These are phyloP conservation scores for Macadamia integrifolia DNA, from an alignment of 164 flowering plant species.

Conservation along the genomic window DNA sequence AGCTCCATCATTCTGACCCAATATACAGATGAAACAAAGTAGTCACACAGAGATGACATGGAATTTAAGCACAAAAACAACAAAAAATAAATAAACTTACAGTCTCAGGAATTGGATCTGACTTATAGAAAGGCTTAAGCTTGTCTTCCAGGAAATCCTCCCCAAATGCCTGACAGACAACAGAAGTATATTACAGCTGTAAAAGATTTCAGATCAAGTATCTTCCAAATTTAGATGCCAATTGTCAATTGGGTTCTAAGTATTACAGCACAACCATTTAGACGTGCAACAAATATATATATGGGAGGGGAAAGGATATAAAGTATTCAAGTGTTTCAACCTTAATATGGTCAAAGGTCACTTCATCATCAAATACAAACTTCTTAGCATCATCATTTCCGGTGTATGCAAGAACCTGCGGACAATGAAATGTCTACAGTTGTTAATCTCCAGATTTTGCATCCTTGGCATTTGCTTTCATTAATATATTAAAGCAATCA, in stretches of 20 bases:
- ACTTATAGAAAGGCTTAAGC: slow-evolving; percentile 86
- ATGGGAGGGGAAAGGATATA: neutral
- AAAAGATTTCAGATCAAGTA: neutral
- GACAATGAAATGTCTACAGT: slow-evolving; percentile 2
- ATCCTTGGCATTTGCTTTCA: neutral
- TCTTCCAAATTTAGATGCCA: neutral
- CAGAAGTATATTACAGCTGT: neutral
- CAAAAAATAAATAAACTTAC: slow-evolving; percentile 35
- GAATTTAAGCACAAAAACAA: neutral
- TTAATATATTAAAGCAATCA: neutral
- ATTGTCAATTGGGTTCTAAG: neutral
- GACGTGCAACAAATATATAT: too few species aligned
- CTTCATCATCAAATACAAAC: slow-evolving; percentile 53
- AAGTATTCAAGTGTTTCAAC: slow-evolving; percentile 23
- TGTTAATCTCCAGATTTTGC: neutral
- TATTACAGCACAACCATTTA: neutral
- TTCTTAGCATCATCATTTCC: slow-evolving; percentile 75
- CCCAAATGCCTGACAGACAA: slow-evolving; percentile 55
- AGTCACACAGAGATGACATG: neutral
- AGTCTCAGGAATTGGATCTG: slow-evolving; percentile 84
- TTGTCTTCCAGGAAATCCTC: slow-evolving; percentile 73
- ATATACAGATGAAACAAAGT: slow-evolving; percentile 1
- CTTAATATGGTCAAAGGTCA: slow-evolving; percentile 65
- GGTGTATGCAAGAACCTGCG: slow-evolving; percentile 68
- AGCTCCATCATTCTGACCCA: slow-evolving; percentile 74